Percentiles rank a stretch among this genome's conserved stretches.
phyloP scores from a whole-genome alignment of 768 basidiomycete genomes.

The Trametes cubensis region DNA sequence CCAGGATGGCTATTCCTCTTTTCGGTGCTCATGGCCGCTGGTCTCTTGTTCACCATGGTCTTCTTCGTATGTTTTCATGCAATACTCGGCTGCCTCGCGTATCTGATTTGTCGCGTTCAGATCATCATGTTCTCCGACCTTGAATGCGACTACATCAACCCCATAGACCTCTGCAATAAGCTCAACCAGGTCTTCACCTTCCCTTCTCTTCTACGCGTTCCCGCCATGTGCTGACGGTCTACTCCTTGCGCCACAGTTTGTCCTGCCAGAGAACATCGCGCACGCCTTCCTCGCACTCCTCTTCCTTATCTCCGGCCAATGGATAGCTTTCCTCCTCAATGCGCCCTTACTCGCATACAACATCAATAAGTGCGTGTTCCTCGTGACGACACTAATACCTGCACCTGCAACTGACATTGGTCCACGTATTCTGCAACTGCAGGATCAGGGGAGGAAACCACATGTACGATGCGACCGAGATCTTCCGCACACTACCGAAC shows the following conservation, averaged over 20 bases:
- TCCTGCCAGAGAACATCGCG: slow-evolving; percentile 93
- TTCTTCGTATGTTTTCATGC: slow-evolving; percentile 80
- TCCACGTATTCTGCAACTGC: not conserved
- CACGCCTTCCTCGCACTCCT: slow-evolving; percentile 89
- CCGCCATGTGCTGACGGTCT: not conserved
- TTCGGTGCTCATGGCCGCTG: slow-evolving; percentile 93
- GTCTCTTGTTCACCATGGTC: slow-evolving; percentile 96
- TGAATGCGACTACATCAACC: slow-evolving; percentile 99
- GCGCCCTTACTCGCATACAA: slow-evolving; percentile 87
- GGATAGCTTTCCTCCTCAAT: slow-evolving; percentile 90
- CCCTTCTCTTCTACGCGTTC: not conserved
- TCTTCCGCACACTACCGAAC: slow-evolving; percentile 88
- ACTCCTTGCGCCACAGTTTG: slow-evolving; percentile 65
- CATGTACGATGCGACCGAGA: slow-evolving; percentile 99
- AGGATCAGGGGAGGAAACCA: slow-evolving; percentile 93
- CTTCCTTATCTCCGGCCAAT: slow-evolving; percentile 96
- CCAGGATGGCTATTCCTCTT: slow-evolving; percentile 97
- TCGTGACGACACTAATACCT: not conserved
- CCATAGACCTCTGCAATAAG: slow-evolving; percentile 99
- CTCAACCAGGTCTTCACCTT: slow-evolving; percentile 79
- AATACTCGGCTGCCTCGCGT: not conserved
- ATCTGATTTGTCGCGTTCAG: slow-evolving; percentile 44
- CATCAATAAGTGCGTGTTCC: slow-evolving; percentile 81
- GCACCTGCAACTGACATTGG: not conserved
- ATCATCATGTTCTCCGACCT: slow-evolving; percentile 99